These are phyloP conservation scores for Penicillium oxalicum DNA, from an alignment of 2,329 filamentous ascomycete species.

Conservation along the genomic window DNA sequence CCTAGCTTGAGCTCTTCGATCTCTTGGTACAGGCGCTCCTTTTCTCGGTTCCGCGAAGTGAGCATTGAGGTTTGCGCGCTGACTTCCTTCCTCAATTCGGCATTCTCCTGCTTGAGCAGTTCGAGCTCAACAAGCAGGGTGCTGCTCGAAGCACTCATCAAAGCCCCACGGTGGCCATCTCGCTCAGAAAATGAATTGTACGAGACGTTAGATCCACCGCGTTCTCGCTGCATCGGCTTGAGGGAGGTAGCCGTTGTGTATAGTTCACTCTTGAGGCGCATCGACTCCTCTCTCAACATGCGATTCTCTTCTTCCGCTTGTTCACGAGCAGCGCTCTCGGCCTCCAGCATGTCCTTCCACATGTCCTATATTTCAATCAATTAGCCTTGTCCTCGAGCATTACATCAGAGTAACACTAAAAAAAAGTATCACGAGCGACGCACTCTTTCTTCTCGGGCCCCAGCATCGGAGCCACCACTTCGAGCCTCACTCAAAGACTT, in stretches of 20 bases:
- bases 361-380: slow-evolving; percentile 54
- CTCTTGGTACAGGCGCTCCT: slow-evolving; percentile 90
- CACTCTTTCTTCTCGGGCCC: slow-evolving; percentile 45
- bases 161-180: slow-evolving; percentile 35
- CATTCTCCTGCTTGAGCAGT: slow-evolving; percentile 84
- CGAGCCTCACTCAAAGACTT: slow-evolving; percentile 55
- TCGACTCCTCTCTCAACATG: slow-evolving; percentile 75
- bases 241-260: slow-evolving; percentile 24
- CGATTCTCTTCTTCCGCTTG: slow-evolving; percentile 86
- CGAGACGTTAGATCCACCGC: slow-evolving; percentile 35
- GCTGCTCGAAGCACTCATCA: slow-evolving; percentile 56
- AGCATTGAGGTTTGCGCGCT: slow-evolving; percentile 97
- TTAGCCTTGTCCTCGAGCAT: not conserved
- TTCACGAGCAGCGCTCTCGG: slow-evolving; percentile 82
- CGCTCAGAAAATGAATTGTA: slow-evolving; percentile 33
- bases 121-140: slow-evolving; percentile 77
- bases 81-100: slow-evolving; percentile 83
- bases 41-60: slow-evolving; percentile 89
- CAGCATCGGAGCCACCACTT: slow-evolving; percentile 44
- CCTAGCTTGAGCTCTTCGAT: slow-evolving; percentile 94
- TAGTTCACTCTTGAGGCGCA: slow-evolving; percentile 54
- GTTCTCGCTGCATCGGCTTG: slow-evolving; percentile 29
- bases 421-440: slow-evolving; percentile 14
- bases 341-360: slow-evolving; percentile 90
- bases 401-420: not conserved